These are phyloP conservation scores for Aspergillus fischeri DNA, from an alignment of 2,329 filamentous ascomycete species.

Conservation along the genomic window DNA sequence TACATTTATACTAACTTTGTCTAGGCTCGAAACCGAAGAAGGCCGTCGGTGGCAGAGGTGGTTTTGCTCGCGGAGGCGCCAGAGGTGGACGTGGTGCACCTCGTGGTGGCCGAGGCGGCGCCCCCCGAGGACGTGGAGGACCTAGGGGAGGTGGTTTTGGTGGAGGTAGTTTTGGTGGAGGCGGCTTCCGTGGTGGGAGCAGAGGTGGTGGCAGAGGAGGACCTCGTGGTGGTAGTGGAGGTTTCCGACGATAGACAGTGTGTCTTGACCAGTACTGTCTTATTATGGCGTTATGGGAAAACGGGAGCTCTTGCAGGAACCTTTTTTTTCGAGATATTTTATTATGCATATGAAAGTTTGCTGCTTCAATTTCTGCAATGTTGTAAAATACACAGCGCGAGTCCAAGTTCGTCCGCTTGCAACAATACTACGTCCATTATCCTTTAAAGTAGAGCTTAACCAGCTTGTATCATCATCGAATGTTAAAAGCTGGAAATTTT, in stretches of 20 bases:
- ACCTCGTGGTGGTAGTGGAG: conserved; percentile 20
- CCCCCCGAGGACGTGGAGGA: conserved; percentile 52
- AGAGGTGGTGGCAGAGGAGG: conserved; percentile 33
- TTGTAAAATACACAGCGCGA: conserved; percentile 28
- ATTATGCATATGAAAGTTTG: conserved; percentile 34
- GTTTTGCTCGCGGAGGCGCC: conserved; percentile 40
- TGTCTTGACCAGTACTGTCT: conserved; percentile 32
- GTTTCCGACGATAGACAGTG: conserved; percentile 20
- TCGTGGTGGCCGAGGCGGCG: conserved; percentile 45
- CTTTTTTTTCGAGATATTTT: conserved; percentile 30
- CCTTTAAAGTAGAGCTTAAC: background rate
- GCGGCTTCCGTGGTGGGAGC: conserved; percentile 44
- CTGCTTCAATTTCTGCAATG: conserved; percentile 24
- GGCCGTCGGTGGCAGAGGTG: conserved; percentile 56
- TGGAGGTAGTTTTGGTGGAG: conserved; percentile 25
- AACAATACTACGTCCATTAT: background rate
- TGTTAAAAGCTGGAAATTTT: background rate
- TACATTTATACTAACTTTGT: conserved; percentile 15
- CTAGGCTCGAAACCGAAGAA: conserved; percentile 65
- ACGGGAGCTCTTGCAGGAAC: conserved; percentile 37
- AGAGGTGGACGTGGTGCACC: conserved; percentile 43
- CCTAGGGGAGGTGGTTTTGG: conserved; percentile 39
- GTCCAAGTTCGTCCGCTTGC: background rate
- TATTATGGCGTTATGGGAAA: conserved; percentile 43
- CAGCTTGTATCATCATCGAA: background rate